Evolutionary conservation across 2,329 filamentous ascomycete species (phyloP).

Genomic region (Escovopsis sp.): DNA sequence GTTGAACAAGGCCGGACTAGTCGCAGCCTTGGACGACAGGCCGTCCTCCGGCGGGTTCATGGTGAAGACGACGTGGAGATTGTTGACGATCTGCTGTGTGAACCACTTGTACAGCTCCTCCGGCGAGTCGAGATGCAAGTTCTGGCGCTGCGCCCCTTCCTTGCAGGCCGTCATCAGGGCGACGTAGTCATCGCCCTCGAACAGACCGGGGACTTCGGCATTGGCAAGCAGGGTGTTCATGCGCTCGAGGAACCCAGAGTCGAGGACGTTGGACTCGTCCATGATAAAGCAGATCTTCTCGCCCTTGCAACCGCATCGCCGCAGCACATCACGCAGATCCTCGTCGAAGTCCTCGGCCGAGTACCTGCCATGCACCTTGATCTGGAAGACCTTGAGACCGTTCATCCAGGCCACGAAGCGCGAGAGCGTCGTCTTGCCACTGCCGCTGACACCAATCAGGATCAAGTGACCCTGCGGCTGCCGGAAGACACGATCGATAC

Average conservation of each 20-base stretch:
- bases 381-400: constrained; percentile 95
- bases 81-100: constrained; percentile 97
- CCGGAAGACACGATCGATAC: constrained; percentile 96
- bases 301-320: constrained; percentile 89
- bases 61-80: constrained; percentile 96
- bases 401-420: constrained; percentile 99
- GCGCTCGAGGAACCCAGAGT: constrained; percentile 94
- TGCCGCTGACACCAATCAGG: constrained; percentile 93
- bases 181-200: constrained; percentile 96
- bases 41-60: constrained; percentile 99
- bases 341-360: constrained; percentile 98
- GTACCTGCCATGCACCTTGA: constrained; percentile 98
- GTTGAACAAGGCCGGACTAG: constrained; percentile 96
- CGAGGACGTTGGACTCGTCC: constrained; percentile 96
- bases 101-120: constrained; percentile 99
- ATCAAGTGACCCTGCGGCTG: constrained; percentile 98
- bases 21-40: constrained; percentile 87
- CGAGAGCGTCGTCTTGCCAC: constrained; percentile 94
- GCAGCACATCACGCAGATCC: constrained; percentile 82
- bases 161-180: constrained; percentile 99
- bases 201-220: constrained; percentile 95
- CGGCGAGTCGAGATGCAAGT: constrained; percentile 85
- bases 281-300: constrained; percentile 99
- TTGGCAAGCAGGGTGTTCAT: constrained; percentile 99
- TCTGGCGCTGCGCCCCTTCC: constrained; percentile 92